Evolutionary conservation across 108 stramenopile species (phyloP).

Genomic region (Skeletonema potamos): DNA sequence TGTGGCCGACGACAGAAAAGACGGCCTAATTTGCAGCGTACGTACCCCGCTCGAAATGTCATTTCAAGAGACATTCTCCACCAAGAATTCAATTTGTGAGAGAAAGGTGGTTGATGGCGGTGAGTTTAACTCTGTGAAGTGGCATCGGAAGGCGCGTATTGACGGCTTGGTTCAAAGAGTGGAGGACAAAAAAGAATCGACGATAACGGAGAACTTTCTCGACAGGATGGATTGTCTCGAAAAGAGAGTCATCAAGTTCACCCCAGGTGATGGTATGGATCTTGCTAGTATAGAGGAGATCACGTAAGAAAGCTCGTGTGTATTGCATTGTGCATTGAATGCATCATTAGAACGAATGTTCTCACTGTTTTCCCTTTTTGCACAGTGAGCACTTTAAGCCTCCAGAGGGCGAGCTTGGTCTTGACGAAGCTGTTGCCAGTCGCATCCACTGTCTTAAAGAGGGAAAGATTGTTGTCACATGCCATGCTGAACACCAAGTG

Average conservation of each 20-base stretch:
- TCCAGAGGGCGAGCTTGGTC: neutral
- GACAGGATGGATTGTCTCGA: conserved; percentile 22
- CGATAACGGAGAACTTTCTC: conserved; percentile 25
- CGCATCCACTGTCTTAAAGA: conserved; percentile 17
- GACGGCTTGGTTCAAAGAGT: conserved; percentile 51
- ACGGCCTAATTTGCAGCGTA: conserved; percentile 50
- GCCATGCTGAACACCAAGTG: conserved; percentile 21
- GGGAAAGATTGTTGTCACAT: conserved; percentile 1
- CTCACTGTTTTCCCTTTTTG: neutral
- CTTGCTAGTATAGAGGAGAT: conserved; percentile 3
- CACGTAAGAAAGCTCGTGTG: conserved; percentile 8
- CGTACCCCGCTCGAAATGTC: conserved; percentile 44
- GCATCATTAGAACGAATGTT: neutral
- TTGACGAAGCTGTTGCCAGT: conserved; percentile 1
- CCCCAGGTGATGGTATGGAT: neutral
- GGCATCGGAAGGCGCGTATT: conserved; percentile 50
- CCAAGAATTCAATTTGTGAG: conserved; percentile 36
- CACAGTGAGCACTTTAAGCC: conserved; percentile 23
- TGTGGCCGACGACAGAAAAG: conserved; percentile 37
- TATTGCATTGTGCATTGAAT: neutral
- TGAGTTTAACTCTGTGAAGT: neutral
- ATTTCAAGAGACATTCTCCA: conserved; percentile 53
- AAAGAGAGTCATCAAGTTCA: conserved; percentile 7
- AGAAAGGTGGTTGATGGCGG: neutral
- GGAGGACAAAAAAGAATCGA: conserved; percentile 7